A percentile compares a stretch with the other conserved stretches of the same genome.
Conservation (phyloP, 2,329 filamentous ascomycete genomes). For the Botrytis cinerea region DNA sequence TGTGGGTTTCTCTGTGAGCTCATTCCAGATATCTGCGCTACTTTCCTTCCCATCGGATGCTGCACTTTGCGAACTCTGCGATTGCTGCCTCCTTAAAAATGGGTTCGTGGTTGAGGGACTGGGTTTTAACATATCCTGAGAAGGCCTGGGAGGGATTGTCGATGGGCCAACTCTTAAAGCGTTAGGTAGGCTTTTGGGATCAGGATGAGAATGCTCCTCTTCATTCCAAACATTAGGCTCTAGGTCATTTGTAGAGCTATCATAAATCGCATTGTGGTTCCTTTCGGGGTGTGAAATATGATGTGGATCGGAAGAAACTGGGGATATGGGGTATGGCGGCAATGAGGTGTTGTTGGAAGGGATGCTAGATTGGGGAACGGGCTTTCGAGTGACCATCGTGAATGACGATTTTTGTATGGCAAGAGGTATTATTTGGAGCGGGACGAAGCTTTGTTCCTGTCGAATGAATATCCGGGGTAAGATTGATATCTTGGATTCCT, state of each 20-base stretch:
- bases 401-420: background rate
- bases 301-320: conserved; percentile 27
- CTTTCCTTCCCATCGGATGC: conserved; percentile 32
- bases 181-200: conserved; percentile 32
- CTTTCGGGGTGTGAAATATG: conserved; percentile 29
- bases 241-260: conserved; percentile 26
- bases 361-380: conserved; percentile 31
- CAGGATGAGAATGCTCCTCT: conserved; percentile 21
- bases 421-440: background rate
- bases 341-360: conserved; percentile 20
- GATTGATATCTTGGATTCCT: background rate
- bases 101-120: conserved; percentile 38
- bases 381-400: conserved; percentile 40
- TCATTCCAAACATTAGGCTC: conserved; percentile 35
- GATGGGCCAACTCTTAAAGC: conserved; percentile 36
- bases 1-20: conserved; percentile 27
- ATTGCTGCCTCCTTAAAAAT: conserved; percentile 34
- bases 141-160: conserved; percentile 32
- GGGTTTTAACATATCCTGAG: conserved; percentile 33
- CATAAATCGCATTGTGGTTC: conserved; percentile 25
- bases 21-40: conserved; percentile 38
- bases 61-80: conserved; percentile 24
- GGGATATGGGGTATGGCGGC: conserved; percentile 37
- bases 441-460: background rate
- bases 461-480: background rate